A percentile compares a stretch with the other conserved stretches of the same genome.
These are phyloP conservation scores for Russula foetens DNA, from an alignment of 768 basidiomycete genomes.

Conservation along the genomic window DNA sequence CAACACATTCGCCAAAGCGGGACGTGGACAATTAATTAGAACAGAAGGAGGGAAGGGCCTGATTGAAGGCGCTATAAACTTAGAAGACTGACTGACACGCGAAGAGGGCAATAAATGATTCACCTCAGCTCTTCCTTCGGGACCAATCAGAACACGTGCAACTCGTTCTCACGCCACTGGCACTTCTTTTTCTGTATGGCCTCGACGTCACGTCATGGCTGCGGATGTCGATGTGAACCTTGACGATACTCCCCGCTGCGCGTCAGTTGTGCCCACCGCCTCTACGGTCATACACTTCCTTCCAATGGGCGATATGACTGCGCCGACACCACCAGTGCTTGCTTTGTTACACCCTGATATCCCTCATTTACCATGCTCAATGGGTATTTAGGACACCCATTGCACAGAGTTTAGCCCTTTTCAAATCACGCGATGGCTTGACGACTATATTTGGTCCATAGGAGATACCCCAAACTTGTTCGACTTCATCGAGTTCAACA, in stretches of 20 bases:
- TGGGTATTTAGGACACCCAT: no score
- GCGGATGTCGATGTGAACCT: neutral
- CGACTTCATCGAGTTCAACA: neutral
- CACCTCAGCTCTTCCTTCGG: no score
- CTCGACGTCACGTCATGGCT: neutral
- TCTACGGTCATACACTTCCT: no score
- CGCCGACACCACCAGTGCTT: neutral
- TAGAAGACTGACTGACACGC: neutral
- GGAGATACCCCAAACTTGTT: neutral
- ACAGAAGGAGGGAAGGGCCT: no score
- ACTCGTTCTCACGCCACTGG: no score
- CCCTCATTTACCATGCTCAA: neutral
- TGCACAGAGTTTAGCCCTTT: neutral
- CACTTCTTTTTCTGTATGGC: no score
- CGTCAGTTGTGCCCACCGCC: no score
- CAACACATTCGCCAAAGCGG: neutral
- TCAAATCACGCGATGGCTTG: neutral
- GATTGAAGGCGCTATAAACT: neutral
- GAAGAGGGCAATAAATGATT: no score
- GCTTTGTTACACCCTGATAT: neutral
- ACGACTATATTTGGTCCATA: neutral
- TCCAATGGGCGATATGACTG: neutral
- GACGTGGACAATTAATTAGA: neutral
- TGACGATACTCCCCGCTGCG: neutral
- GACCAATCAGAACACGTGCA: neutral